Evolutionary conservation across 371 early-diverging fungal species (phyloP), one percentile per base, ranked within the genome.

Genomic region (Circinella umbellata): DNA sequence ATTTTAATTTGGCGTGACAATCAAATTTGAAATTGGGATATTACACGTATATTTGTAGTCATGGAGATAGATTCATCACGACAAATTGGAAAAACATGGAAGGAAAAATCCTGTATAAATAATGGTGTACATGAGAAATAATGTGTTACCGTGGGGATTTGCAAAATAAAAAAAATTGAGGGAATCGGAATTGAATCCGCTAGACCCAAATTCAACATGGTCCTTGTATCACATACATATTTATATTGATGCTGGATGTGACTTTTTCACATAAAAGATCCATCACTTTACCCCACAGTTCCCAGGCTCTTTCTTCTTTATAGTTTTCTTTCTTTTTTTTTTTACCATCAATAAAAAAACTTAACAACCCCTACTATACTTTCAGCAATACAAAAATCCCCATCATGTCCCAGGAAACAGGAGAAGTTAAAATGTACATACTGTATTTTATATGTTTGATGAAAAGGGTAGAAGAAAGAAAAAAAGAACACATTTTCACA

Each of bases 151-250:
- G 57, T 57, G 57, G 34, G 57, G 57, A 57, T 57, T 57, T 34
- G 57, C 57, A n/a, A 17, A 47, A 9, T 47, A 47, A 47, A 47
- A 47, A 51, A 51, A 51, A 7, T 8, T 51, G 51, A 15, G 51
- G 51, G 51, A 57, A 57, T 57, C 57, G 57, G 57, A 57, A 57
- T 57, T 13, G 35, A 57, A 57, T 11, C 57, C 34, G 57, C 27
- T 57, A 57, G 57, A 57, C 57, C 57, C 57, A 57, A 57, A 57
- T 57, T 5, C 57, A 57, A 57, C 5, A 57, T n/a, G 57, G 5
- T n/a, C 34, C 27, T 57, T 57, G 57, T 57, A n/a, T 57, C 34
- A 57, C 57, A 18, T 57, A 11, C 42, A 13, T 51, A 51, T 5
- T n/a, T 51, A n/a, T 47, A 15, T 4, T 54, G 20, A 54, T 20